Evolutionary conservation across 371 early-diverging fungal species (phyloP), one percentile per base, ranked within the genome.

Genomic region (Apophysomyces ossiformis): DNA sequence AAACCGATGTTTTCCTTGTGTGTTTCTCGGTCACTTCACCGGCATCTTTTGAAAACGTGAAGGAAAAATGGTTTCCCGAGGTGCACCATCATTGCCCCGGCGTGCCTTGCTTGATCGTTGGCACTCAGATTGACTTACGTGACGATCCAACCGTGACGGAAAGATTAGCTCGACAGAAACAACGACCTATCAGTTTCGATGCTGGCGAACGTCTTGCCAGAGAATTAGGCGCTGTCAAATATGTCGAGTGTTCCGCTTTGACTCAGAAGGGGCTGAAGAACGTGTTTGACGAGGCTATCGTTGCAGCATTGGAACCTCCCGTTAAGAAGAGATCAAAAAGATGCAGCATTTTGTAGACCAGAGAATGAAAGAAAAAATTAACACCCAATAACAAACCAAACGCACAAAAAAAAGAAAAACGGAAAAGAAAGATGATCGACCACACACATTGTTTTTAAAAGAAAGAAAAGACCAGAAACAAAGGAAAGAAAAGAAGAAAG

Each of bases 201-300:
- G 83, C 86, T 59, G 98, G 98, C 26, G 95, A 94, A 69, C 84
- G 89, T 57, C 81, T 99, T 57, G 93, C 96, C 54, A 85, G 85
- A 67, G 95, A 95, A 69, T 87, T 98, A 57, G 89, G 90, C 38
- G 99, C 98, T 12, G 94, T 96, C 69, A 96, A 95, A 80, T 99
- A 98, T 77, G 92, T 99, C 56, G 99, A 99, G 73, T 99, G 99
- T 74, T 96, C 96, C 60, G 96, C 99, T 32, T 79, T 96, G 69
- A 97, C 97, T 38, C 99, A 96, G 74, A 90, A 92, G 73, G 90
- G 99, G 5, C 82, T 99, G 64, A 96, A 97, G 81, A 97, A 99
- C 73, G 98, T 99, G 36, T 98, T 98, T 87, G 98, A 97, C 75
- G 97, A 98, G 78, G 98, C 98, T 7, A 97, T 98, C 71, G 95